Conservation (phyloP, 1,139 yeast species). For the Candida albicans region DNA sequence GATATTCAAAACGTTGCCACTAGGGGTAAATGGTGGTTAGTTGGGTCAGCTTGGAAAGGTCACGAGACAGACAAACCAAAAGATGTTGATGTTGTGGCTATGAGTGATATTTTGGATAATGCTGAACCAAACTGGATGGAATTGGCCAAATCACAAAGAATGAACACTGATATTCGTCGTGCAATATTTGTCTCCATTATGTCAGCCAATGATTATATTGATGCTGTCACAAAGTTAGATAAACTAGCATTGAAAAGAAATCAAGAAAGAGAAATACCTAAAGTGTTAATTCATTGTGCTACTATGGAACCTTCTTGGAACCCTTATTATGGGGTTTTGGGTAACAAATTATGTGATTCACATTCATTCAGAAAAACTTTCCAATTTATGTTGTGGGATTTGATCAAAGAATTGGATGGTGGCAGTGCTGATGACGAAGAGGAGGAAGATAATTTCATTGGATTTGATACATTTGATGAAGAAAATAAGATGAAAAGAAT, state of each 20-base stretch:
- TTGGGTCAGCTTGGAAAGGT: constrained; percentile 96
- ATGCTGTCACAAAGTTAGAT: constrained; percentile 80
- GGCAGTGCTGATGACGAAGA: constrained; percentile 40
- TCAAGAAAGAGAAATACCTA: constrained; percentile 89
- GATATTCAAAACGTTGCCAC: constrained; percentile 78
- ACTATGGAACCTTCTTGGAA: constrained; percentile 82
- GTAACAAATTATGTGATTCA: constrained; percentile 68
- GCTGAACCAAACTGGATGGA: constrained; percentile 89
- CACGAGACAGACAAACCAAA: constrained; percentile 28
- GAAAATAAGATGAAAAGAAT: constrained; percentile 57
- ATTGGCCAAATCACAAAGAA: constrained; percentile 79
- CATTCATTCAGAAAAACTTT: constrained; percentile 77
- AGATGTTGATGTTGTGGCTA: constrained; percentile 32
- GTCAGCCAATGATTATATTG: constrained; percentile 92
- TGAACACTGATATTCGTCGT: constrained; percentile 93
- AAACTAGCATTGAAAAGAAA: constrained; percentile 74
- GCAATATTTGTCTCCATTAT: constrained; percentile 91
- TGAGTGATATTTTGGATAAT: constrained; percentile 59
- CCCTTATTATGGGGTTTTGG: constrained; percentile 86
- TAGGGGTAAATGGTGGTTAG: constrained; percentile 97
- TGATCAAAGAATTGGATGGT: constrained; percentile 68
- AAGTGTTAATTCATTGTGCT: constrained; percentile 82
- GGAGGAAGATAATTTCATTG: constrained; percentile 34
- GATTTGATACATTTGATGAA: constrained; percentile 34
- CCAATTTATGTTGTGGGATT: constrained; percentile 90